Base-by-base conservation (phyloP, 306 rosid genomes). In the Citrullus amarus region DNA sequence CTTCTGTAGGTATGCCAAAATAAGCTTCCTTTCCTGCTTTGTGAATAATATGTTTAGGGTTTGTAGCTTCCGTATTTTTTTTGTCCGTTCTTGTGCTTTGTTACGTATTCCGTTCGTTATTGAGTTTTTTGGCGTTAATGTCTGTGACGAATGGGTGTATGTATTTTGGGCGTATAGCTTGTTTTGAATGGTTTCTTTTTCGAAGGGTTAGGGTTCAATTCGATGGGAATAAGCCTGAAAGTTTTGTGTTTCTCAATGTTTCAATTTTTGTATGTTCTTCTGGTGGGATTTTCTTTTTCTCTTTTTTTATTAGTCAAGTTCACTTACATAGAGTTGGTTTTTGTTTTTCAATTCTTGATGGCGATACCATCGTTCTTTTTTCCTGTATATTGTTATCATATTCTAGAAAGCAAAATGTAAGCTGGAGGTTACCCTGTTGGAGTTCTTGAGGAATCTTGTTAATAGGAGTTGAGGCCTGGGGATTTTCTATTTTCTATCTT, bases 1-100 rank as follows among this genome's bases (percentile, higher is more conserved):
- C 71, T 80, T 84, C 80, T 84, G 86, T 86, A 84, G 85, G 74
- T 81, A 55, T 34, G 63, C 1, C 10, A 1, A 4, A 74, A 34
- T 74, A 9, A 34, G 10, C 63, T 74, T 53, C 18, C 38, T 51
- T 51, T 0, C 5, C 17, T 53, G 20, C 9, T 53, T 32, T 17
- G 6, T 32, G 18, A 54, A 5, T 54, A 8, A 44, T 18, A 54
- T 53, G 11, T 74, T 28, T 36, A 53, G 48, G 78, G 63, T 74
- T 74, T 72, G 8, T 46, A 34, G 34, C 30, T 20, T 20, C 20
- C 57, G 30, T 63, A 2, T 13, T 55, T 18, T 7, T 38, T 38
- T 18, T 17, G 25, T 8, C 5, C 16, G 48, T 53, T 74, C 30
- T 53, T 38, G 15, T 73, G 46, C 41, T 73, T 34, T 17, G 17